Base-by-base conservation (phyloP, 1,139 yeast species). In the Saccharomyces hybrid region DNA sequence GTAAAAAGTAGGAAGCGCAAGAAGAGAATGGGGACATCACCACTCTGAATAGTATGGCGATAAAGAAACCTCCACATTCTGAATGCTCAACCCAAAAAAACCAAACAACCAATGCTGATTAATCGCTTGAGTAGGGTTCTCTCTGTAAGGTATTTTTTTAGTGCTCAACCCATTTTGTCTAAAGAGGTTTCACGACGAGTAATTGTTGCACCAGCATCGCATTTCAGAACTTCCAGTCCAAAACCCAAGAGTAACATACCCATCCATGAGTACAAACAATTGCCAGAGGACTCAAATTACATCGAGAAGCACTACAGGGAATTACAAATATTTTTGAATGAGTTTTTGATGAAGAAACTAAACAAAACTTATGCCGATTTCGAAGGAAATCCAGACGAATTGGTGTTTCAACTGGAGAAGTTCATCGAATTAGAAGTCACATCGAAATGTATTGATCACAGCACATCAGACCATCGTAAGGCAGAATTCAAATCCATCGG, bases 261-360 rank as follows among this genome's bases (percentile, higher is more conserved):
- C 21, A 55, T 52, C 34, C 58, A 58, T 32, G 63, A 63, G 42
- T 77, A 77, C 57, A 70, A 65, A 47, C 80, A 77, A 58, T 60
- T 77, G n/a, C 80, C 80, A 0, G 80, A 77, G 48, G 79, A 77
- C 58, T 75, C 79, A 0, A 74, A 73, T 56, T 76, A 73, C 59
- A 75, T 77, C 38, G 78, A 75, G 52, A 74, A 75, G 53, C 78
- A 74, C 60, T 76, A 75, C 60, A 64, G 64, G 12, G 78, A 75
- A 52, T 59, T 77, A 34, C 58, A 62, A 27, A 55, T 63, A 3
- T 76, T 75, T 62, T 65, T 71, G 48, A 49, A 55, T 21, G 71
- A 65, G 47, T 57, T 70, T 26, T 53, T 57, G 29, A 50, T 53
- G 19, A 69, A 69, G 48, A 54, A 57, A 4, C 55, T 69, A 7